Conservation (phyloP, 306 rosid species). For the Arachis stenosperma region DNA sequence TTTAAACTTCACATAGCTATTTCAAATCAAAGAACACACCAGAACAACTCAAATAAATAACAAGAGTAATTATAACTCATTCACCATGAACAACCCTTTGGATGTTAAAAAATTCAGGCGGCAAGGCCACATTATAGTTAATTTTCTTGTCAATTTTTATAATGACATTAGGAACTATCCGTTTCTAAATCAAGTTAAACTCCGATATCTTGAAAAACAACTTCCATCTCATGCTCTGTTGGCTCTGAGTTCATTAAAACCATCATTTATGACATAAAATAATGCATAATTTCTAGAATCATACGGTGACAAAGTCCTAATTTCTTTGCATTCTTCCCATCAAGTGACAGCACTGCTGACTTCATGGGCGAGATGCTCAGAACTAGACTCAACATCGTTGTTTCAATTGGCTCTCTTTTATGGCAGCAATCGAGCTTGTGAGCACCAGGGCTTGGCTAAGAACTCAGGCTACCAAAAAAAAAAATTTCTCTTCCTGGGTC, state of each 20-base stretch:
- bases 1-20: too few relatives aligned
- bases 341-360: conserved; percentile 57
- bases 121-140: conserved; percentile 68
- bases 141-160: conserved; percentile 61
- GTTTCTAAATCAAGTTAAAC: conserved; percentile 51
- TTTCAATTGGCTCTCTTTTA: conserved; percentile 67
- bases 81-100: conserved; percentile 33
- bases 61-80: too few relatives aligned
- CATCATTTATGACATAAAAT: conserved; percentile 53
- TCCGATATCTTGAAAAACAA: conserved; percentile 44
- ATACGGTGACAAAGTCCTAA: conserved; percentile 70
- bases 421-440: conserved; percentile 70
- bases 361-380: conserved; percentile 63
- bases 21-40: too few relatives aligned
- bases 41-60: too few relatives aligned
- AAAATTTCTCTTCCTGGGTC: conserved; percentile 42
- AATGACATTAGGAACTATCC: conserved; percentile 46
- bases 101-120: conserved; percentile 60
- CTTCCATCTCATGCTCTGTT: conserved; percentile 49
- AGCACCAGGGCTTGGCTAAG: conserved; percentile 60
- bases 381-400: conserved; percentile 57
- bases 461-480: conserved; percentile 47
- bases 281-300: conserved; percentile 57
- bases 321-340: conserved; percentile 57
- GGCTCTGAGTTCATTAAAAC: conserved; percentile 52